Evolutionary conservation across 495 filamentous ascomycete genomes (phyloP).

Genomic region (Chaetomidium leptoderma): DNA sequence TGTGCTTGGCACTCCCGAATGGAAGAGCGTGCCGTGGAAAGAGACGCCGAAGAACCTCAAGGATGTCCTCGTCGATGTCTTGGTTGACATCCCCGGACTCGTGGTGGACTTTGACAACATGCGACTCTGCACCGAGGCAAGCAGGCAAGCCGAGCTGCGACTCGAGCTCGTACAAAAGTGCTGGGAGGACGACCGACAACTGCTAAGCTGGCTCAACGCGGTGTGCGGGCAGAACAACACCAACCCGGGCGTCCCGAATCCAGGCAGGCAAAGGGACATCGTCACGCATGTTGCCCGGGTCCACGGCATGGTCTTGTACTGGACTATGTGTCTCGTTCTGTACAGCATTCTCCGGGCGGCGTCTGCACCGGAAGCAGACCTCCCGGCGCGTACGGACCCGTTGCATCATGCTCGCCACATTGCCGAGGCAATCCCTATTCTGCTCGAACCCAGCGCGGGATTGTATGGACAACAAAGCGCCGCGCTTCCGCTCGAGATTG

Average conservation of each 20-base stretch:
- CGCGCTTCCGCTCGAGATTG: conserved; percentile 9
- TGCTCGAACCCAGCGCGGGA: conserved; percentile 5
- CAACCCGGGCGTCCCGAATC: too few relatives aligned
- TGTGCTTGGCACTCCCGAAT: conserved; percentile 21
- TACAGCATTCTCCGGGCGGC: conserved; percentile 11
- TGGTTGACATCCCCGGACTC: conserved; percentile 25
- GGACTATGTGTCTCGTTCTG: conserved; percentile 8
- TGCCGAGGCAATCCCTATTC: not conserved
- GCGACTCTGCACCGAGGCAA: conserved; percentile 11
- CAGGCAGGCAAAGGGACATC: not conserved
- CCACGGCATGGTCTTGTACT: conserved; percentile 14
- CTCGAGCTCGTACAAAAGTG: not conserved
- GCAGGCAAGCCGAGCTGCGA: not conserved
- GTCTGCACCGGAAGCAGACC: not conserved
- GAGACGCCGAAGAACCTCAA: conserved; percentile 21
- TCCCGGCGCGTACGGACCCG: conserved; percentile 4
- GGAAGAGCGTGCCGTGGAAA: conserved; percentile 28
- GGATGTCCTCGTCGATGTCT: conserved; percentile 25
- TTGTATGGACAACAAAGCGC: conserved; percentile 13
- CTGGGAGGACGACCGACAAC: conserved; percentile 9
- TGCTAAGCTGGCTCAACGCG: not conserved
- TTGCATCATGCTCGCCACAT: not conserved
- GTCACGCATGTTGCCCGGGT: conserved; percentile 12
- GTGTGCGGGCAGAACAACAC: too few relatives aligned
- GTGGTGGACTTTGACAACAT: conserved; percentile 22